These are phyloP conservation scores for Mortierella sp. DNA, from an alignment of 371 early-diverging fungal genomes.

Conservation along the genomic window DNA sequence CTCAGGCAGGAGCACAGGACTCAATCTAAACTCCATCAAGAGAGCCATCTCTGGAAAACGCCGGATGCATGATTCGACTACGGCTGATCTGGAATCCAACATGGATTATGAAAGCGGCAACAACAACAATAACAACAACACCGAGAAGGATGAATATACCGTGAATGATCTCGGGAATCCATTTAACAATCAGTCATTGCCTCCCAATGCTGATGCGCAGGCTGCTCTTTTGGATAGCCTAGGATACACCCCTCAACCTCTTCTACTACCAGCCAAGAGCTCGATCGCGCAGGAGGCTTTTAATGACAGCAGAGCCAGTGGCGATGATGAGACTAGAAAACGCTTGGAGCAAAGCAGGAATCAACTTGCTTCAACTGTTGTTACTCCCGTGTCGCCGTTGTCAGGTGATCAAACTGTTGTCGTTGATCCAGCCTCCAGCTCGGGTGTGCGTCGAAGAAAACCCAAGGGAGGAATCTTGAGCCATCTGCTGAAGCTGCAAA, in stretches of 20 bases:
- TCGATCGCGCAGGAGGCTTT: constrained; percentile 14
- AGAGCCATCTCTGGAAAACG: constrained; percentile 37
- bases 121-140: constrained; percentile 6
- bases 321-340: constrained; percentile 17
- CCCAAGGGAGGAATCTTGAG: constrained; percentile 51
- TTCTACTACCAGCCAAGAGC: constrained; percentile 36
- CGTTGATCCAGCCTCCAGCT: not conserved
- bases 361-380: not conserved
- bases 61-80: constrained; percentile 19
- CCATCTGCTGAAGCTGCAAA: constrained; percentile 40
- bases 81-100: constrained; percentile 42
- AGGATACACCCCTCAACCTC: constrained; percentile 29
- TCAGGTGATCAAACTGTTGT: not conserved
- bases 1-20: constrained; percentile 24
- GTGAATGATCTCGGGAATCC: constrained; percentile 25
- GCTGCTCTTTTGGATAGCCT: constrained; percentile 29
- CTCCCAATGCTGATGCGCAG: constrained; percentile 24
- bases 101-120: too few relatives aligned
- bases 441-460: constrained; percentile 39
- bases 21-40: constrained; percentile 39
- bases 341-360: constrained; percentile 24
- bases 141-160: not conserved
- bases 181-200: constrained; percentile 3
- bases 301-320: constrained; percentile 19
- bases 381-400: not conserved